phyloP scores from a whole-genome alignment of 371 early-diverging fungal genomes.

The Phascolomyces articulosus region DNA sequence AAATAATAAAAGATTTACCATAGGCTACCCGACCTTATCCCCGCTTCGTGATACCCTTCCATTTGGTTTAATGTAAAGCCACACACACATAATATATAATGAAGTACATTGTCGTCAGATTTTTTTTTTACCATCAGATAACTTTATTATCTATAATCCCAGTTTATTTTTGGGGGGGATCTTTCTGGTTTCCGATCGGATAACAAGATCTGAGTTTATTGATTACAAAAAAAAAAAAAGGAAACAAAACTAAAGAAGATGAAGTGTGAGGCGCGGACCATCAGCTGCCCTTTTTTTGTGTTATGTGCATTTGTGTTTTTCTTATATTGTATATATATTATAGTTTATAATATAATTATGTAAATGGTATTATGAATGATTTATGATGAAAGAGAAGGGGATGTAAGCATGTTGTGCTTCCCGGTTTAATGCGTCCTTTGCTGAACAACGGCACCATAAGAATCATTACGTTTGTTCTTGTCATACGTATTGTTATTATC shows the following conservation, averaged over 20 bases:
- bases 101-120: too few relatives aligned
- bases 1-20: background rate
- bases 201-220: background rate
- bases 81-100: too few relatives aligned
- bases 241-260: too few relatives aligned
- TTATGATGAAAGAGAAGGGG: too few relatives aligned
- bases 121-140: slow-evolving; percentile 2
- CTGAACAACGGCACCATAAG: slow-evolving; percentile 2
- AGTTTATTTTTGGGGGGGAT: background rate
- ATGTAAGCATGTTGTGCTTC: background rate
- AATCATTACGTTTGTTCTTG: background rate
- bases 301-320: background rate
- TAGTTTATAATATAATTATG: too few relatives aligned
- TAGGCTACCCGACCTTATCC: background rate
- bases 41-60: background rate
- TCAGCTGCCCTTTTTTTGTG: background rate
- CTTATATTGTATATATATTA: background rate
- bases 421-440: background rate
- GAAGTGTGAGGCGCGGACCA: background rate
- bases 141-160: slow-evolving; percentile 3
- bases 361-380: background rate
- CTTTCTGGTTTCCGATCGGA: background rate
- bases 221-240: background rate
- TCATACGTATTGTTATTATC: slow-evolving; percentile 3
- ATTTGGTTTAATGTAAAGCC: too few relatives aligned